Evolutionary conservation across 768 basidiomycete genomes (phyloP).

Genomic region (Daedalea quercina): DNA sequence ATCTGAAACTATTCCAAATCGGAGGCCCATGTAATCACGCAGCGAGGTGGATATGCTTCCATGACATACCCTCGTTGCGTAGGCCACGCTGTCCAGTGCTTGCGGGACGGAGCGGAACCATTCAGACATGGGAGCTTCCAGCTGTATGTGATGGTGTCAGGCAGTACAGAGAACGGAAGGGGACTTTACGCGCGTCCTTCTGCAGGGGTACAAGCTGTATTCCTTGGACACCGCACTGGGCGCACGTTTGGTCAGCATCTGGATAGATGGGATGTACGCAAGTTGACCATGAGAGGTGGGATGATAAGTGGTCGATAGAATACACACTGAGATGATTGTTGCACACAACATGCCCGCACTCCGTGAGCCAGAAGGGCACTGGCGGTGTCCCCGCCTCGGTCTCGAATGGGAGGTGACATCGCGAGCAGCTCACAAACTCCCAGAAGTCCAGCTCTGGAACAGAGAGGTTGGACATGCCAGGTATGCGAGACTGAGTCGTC

Average conservation of each 20-base stretch:
- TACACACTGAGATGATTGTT: slow-evolving; percentile 75
- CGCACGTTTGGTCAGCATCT: slow-evolving; percentile 73
- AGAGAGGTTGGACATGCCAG: slow-evolving; percentile 36
- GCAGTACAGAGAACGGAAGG: background rate
- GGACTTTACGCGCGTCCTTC: slow-evolving; percentile 45
- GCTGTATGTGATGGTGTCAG: slow-evolving; percentile 30
- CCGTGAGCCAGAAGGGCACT: slow-evolving; percentile 83
- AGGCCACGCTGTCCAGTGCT: slow-evolving; percentile 56
- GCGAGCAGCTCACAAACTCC: slow-evolving; percentile 70
- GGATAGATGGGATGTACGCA: background rate
- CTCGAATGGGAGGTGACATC: slow-evolving; percentile 63
- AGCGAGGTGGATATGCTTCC: background rate
- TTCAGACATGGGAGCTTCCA: slow-evolving; percentile 75
- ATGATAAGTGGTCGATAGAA: background rate
- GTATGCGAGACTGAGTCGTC: background rate
- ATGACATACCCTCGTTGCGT: slow-evolving; percentile 53
- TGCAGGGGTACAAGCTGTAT: slow-evolving; percentile 72
- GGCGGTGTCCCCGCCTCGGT: slow-evolving; percentile 42
- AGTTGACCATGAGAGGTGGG: background rate
- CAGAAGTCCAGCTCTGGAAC: slow-evolving; percentile 56
- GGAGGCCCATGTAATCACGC: background rate
- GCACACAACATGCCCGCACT: slow-evolving; percentile 83
- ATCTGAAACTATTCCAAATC: slow-evolving; percentile 61
- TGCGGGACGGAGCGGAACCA: slow-evolving; percentile 69
- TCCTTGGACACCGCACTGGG: slow-evolving; percentile 54